Conservation (phyloP, 352 stramenopile genomes). For the Pythium guiyangense region DNA sequence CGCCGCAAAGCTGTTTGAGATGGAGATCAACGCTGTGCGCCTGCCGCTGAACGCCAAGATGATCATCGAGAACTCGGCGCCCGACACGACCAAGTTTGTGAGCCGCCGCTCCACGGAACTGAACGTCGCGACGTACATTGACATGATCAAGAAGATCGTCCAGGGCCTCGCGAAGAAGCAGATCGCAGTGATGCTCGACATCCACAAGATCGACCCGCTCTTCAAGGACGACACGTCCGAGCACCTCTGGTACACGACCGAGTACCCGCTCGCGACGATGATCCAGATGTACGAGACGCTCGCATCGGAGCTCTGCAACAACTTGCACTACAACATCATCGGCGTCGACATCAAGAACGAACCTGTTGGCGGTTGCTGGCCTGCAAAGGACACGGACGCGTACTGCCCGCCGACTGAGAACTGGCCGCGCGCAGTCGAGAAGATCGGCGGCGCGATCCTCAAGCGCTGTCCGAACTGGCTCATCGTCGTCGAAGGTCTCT, state of each 20-base stretch:
- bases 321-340: constrained; percentile 83
- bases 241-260: constrained; percentile 66
- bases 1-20: constrained; percentile 49
- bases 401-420: constrained; percentile 56
- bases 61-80: constrained; percentile 62
- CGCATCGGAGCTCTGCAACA: constrained; percentile 57
- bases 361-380: constrained; percentile 68
- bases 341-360: constrained; percentile 85
- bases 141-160: constrained; percentile 85
- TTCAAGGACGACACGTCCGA: constrained; percentile 71
- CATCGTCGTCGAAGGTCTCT: constrained; percentile 64
- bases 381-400: constrained; percentile 38
- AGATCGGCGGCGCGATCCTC: constrained; percentile 56
- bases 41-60: constrained; percentile 82
- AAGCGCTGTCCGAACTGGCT: constrained; percentile 75
- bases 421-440: constrained; percentile 70
- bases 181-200: constrained; percentile 77
- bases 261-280: constrained; percentile 44
- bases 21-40: constrained; percentile 73
- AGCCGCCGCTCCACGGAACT: constrained; percentile 53
- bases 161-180: constrained; percentile 75
- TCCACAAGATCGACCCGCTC: constrained; percentile 80
- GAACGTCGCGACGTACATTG: constrained; percentile 67
- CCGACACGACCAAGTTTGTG: constrained; percentile 64
- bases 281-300: constrained; percentile 73